Evolutionary conservation across 73 alveolate genomes (phyloP), one percentile per base, ranked within the genome.

Genomic region (Symbiodinium natans): DNA sequence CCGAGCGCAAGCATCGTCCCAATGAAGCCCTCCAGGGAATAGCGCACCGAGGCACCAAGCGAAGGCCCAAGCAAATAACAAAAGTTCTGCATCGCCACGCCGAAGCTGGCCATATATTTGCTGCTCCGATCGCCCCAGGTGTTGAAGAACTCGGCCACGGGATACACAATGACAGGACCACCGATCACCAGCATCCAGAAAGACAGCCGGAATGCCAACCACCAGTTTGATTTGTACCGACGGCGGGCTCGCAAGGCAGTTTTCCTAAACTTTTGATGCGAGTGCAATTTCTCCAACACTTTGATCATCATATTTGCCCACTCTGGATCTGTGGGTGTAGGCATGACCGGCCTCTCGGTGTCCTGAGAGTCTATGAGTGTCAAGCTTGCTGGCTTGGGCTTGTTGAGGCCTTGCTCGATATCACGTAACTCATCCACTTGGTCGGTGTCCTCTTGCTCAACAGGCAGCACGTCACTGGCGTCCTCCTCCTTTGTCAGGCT

Each of bases 61-160:
- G 77, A 59, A 31, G 97, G 97, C 56, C 89, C 77, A 10, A 90
- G 97, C 89, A 90, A 36, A 59, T 41, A 90, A 68, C 97, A 90
- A 41, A 90, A 90, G 88, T 90, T 90, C 39, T 84, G 46, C 97
- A 90, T 68, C 11, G 97, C 97, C 97, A 90, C 52, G 41, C 75
- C 75, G 38, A 71, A 90, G 88, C 97, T 90, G 46, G 97, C 97
- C 97, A 90, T 90, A 33, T 90, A 90, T 31, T 71, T 90, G 97
- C 97, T 90, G 27, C 97, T 90, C 34, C 80, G n/a, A n/a, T n/a
- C n/a, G 84, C 84, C 84, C 84, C 84, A 74, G 42, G 31, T 74
- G 42, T 63, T 63, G 80, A 63, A 63, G 33, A 63, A 63, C 80
- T 63, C 84, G 43, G 84, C 84, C 29, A 74, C 80, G 10, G 97